Evolutionary conservation across 768 basidiomycete genomes (phyloP).

Genomic region (Cystofilobasidium macerans): DNA sequence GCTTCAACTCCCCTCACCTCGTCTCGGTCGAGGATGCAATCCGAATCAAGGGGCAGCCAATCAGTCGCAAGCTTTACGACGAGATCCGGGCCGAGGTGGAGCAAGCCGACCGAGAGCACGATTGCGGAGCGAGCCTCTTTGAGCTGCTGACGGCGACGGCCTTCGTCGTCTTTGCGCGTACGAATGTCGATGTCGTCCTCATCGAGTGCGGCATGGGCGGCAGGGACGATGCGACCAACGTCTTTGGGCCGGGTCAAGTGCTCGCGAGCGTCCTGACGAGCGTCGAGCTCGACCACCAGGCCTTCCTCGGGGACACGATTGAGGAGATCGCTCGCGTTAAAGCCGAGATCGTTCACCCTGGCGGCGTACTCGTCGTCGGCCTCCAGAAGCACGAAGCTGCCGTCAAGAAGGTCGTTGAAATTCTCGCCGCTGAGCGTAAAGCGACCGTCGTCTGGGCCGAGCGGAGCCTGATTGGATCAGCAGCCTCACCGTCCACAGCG

Average conservation of each 20-base stretch:
- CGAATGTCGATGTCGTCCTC: slow-evolving; percentile 59
- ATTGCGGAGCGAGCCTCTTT: slow-evolving; percentile 55
- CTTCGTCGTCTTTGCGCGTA: slow-evolving; percentile 57
- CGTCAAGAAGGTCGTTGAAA: slow-evolving; percentile 43
- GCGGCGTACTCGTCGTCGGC: slow-evolving; percentile 37
- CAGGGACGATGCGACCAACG: slow-evolving; percentile 81
- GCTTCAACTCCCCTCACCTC: slow-evolving; percentile 90
- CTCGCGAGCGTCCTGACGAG: slow-evolving; percentile 70
- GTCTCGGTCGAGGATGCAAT: slow-evolving; percentile 67
- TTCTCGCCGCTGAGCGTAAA: slow-evolving; percentile 12
- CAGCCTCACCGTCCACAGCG: slow-evolving; percentile 9
- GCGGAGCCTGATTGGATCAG: background rate
- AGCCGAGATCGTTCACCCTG: slow-evolving; percentile 59
- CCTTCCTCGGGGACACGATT: slow-evolving; percentile 69
- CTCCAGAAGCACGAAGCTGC: slow-evolving; percentile 41
- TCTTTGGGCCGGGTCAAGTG: slow-evolving; percentile 58
- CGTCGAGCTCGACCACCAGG: slow-evolving; percentile 88
- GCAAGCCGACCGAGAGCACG: slow-evolving; percentile 39
- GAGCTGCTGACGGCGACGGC: slow-evolving; percentile 78
- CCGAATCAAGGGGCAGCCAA: slow-evolving; percentile 50
- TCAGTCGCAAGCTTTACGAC: slow-evolving; percentile 46
- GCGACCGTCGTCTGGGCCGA: slow-evolving; percentile 23
- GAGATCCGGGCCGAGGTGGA: slow-evolving; percentile 46
- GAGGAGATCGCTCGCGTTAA: slow-evolving; percentile 70
- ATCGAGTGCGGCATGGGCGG: slow-evolving; percentile 96